Evolutionary conservation across 2,329 filamentous ascomycete species (phyloP), one percentile per base, ranked within the genome.

Genomic region (Diaporthe sp.): DNA sequence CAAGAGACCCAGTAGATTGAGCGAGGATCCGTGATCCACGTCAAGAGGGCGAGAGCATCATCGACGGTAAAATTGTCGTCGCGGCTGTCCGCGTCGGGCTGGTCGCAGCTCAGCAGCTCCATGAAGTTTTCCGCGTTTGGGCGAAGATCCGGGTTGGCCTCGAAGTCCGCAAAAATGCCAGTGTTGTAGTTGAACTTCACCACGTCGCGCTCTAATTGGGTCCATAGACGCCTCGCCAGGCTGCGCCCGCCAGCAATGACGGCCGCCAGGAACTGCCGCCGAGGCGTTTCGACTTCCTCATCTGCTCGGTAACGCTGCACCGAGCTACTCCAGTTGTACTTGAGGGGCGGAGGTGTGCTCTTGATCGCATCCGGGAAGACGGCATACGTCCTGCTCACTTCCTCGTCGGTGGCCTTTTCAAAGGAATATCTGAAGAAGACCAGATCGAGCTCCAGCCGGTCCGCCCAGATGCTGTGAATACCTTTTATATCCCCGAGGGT

Each of bases 61-160:
- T 65, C 60, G 6, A 17, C 1, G 0, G 39, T 31, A 17, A 65
- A 65, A 1, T 22, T 17, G 25, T 22, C 15, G 17, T 3, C 0
- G 9, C 3, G 2, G 25, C 4, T 8, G 4, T 19, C 39, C 1
- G 7, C 42, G 0, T 19, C 4, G 15, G n/a, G 5, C 13, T 4
- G 5, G 8, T 31, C 5, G 3, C 0, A 2, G 7, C 9, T 13
- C 13, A 65, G 6, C 0, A 46, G 1, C 3, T 22, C 8, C 8
- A 49, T 25, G 6, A 65, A n/a, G 2, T 1, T 49, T 3, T 65
- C 61, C 25, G 61, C 39, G 15, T 28, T 46, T 0, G 42, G 28
- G 1, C 61, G 22, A 0, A 65, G 42, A 12, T 49, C 42, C 1
- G 12, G 12, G 9, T 42, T 65, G 39, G 42, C 17, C 25, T 22